Base-by-base conservation (phyloP, 257 asterid genomes). In the Solanum habrochaites region DNA sequence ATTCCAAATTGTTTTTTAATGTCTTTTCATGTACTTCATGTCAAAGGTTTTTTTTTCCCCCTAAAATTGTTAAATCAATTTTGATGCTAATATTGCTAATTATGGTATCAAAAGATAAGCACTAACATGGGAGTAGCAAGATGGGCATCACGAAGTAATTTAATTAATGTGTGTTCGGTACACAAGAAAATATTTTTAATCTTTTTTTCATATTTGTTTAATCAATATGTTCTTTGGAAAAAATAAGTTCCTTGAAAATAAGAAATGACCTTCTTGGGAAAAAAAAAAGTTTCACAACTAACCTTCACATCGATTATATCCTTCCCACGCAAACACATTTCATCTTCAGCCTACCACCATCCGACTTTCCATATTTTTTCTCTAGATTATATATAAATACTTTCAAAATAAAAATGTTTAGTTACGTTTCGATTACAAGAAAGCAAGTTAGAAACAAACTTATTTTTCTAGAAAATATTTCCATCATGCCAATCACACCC, bases 81-180 rank as follows among this genome's bases (percentile, higher is more conserved):
- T 29, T 49, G 86, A 90, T 80, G 80, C 13, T 87, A 43, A 82
- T 56, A 43, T 87, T 91, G 70, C 95, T 89, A 90, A 69, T 89
- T 91, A 91, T 88, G 78, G 98, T 88, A 92, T 89, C 90, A 60
- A 49, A 91, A 89, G 86, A 86, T 85, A 86, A 89, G 90, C 89
- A 84, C 88, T 90, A 91, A 88, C 93, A 86, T 91, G 93, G 86
- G 67, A 84, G 73, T 49, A 23, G 75, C 87, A 81, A 72, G 47
- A 71, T 60, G 35, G 18, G 25, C 25, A 43, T 37, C 4, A 72
- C 62, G n/a, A 45, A 37, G 58, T 78, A n/a, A 71, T 69, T 83
- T 87, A 62, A 23, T 64, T 64, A 25, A 64, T 3, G 4, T 64
- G 29, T 60, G 32, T 64, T 64, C 0, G 18, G 5, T 66, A 25